These are phyloP conservation scores for Theileria sp. DNA, from an alignment of 169 alveolate genomes.

Conservation along the genomic window DNA sequence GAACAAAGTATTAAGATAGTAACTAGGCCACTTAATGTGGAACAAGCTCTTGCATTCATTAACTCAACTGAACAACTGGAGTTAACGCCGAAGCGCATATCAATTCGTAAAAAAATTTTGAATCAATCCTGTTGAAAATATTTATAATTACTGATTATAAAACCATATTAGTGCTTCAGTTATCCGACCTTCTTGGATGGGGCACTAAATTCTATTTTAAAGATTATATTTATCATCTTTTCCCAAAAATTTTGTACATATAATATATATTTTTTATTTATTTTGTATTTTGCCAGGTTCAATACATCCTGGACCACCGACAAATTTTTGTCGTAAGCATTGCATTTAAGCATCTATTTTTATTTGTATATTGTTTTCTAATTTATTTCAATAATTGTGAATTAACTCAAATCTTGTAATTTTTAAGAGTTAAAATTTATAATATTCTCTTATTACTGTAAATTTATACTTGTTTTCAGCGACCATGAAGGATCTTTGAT, in stretches of 20 bases:
- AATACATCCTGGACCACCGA: neutral
- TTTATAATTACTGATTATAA: too few species aligned
- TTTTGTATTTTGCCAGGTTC: neutral
- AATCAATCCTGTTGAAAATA: neutral
- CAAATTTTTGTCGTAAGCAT: neutral
- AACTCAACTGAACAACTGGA: slow-evolving; percentile 90
- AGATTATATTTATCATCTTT: neutral
- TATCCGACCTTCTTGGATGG: slow-evolving; percentile 3
- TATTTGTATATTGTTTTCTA: too few species aligned
- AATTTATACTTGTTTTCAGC: neutral
- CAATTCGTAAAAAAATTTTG: slow-evolving; percentile 82
- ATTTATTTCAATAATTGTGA: too few species aligned
- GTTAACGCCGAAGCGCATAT: slow-evolving; percentile 90
- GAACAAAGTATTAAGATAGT: slow-evolving; percentile 76
- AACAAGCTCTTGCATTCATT: slow-evolving; percentile 86
- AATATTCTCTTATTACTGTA: neutral
- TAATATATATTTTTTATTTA: too few species aligned
- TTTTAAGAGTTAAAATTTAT: neutral
- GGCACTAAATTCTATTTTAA: neutral
- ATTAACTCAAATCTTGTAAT: neutral
- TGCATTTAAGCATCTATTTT: neutral
- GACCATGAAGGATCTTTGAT: neutral
- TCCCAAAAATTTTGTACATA: neutral
- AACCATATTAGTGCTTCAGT: neutral
- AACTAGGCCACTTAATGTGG: slow-evolving; percentile 76